These are phyloP conservation scores for Venturia oleaginea DNA, from an alignment of 2,329 filamentous ascomycete genomes.

Conservation along the genomic window DNA sequence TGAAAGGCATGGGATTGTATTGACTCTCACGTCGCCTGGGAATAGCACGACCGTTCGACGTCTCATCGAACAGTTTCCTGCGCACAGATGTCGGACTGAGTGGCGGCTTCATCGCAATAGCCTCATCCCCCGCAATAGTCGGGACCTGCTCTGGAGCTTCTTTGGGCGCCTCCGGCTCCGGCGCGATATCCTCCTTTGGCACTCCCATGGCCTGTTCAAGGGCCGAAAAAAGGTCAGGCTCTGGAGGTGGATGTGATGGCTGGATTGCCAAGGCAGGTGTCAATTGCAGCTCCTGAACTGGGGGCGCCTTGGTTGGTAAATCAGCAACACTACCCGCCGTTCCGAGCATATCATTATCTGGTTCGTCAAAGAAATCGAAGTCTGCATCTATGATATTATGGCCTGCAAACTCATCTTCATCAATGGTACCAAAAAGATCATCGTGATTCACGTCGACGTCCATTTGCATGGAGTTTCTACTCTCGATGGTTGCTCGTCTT, in stretches of 20 bases:
- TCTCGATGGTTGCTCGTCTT: constrained; percentile 21
- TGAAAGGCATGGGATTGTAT: constrained; percentile 45
- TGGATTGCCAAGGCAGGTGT: not conserved
- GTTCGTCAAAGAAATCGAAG: constrained; percentile 74
- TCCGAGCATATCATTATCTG: constrained; percentile 30
- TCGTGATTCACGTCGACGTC: constrained; percentile 26
- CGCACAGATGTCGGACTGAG: constrained; percentile 34
- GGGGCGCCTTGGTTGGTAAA: not conserved
- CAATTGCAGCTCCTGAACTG: not conserved
- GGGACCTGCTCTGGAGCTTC: not conserved
- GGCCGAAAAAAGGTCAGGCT: not conserved
- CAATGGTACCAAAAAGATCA: constrained; percentile 55
- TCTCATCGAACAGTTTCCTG: constrained; percentile 34
- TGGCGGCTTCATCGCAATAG: constrained; percentile 20
- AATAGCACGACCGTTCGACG: not conserved
- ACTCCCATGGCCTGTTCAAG: not conserved
- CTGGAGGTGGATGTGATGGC: not conserved
- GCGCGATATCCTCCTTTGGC: not conserved
- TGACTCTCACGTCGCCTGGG: constrained; percentile 29
- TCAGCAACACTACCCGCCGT: constrained; percentile 12
- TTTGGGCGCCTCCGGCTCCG: not conserved
- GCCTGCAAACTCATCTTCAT: constrained; percentile 65
- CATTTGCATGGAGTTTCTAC: constrained; percentile 32
- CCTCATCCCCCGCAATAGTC: not conserved
- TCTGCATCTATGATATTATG: constrained; percentile 71